Evolutionary conservation across 306 rosid genomes (phyloP).

Genomic region (Acacia melanoxylon): DNA sequence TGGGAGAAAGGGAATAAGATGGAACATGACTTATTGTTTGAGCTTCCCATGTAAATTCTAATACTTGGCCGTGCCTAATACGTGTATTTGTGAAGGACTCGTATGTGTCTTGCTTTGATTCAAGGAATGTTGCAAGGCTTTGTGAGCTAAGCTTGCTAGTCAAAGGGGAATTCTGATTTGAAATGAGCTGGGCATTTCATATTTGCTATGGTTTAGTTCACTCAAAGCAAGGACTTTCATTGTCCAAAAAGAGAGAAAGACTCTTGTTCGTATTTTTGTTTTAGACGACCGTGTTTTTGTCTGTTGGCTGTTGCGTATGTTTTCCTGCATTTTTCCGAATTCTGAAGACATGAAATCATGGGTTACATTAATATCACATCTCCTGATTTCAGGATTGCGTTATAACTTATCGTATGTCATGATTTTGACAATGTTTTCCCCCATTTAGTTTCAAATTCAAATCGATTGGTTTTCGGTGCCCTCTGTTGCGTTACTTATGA

Average conservation of each 20-base stretch:
- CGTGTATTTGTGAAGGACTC: not conserved
- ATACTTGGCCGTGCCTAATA: not conserved
- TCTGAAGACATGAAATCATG: not conserved
- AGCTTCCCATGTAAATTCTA: not conserved
- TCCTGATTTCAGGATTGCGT: not conserved
- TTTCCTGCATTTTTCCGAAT: not conserved
- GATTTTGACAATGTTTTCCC: not conserved
- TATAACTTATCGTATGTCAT: not conserved
- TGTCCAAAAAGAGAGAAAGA: not conserved
- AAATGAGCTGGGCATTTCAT: not conserved
- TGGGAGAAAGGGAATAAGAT: not conserved
- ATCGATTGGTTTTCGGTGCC: slow-evolving; percentile 5
- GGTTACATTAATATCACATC: not conserved
- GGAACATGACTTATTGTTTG: not conserved
- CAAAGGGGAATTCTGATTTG: not conserved
- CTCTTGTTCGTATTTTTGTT: not conserved
- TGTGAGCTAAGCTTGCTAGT: not conserved
- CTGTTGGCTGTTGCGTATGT: not conserved
- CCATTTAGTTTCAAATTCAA: not conserved
- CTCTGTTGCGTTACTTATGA: slow-evolving; percentile 8
- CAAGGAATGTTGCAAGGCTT: not conserved
- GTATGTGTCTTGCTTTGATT: not conserved
- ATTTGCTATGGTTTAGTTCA: not conserved
- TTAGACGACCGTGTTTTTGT: not conserved
- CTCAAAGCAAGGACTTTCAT: not conserved